phyloP scores from a whole-genome alignment of 768 basidiomycete genomes.

The Suillus subalutaceus region DNA sequence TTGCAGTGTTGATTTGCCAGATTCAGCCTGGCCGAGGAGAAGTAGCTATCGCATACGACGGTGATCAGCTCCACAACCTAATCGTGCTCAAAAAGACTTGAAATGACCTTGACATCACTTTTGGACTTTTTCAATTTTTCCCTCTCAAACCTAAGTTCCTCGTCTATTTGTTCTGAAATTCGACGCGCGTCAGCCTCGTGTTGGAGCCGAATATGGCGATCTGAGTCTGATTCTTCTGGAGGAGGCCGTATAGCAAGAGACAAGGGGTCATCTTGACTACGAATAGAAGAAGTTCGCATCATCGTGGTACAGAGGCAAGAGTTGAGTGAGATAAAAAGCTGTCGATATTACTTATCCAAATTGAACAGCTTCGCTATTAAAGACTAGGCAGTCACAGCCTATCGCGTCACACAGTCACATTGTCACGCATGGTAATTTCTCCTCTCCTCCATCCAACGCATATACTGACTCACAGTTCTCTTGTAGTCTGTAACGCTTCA shows the following conservation, averaged over 20 bases:
- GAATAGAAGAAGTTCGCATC: slow-evolving; percentile 72
- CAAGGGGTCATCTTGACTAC: slow-evolving; percentile 79
- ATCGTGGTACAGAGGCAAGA: slow-evolving; percentile 40
- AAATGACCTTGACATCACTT: slow-evolving; percentile 72
- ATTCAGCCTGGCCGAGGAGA: slow-evolving; percentile 80
- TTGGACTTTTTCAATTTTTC: slow-evolving; percentile 65
- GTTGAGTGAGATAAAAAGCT: slow-evolving; percentile 23
- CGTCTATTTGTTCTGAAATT: slow-evolving; percentile 81
- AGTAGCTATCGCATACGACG: slow-evolving; percentile 48
- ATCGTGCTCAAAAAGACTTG: neutral
- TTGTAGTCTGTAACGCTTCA: slow-evolving; percentile 90
- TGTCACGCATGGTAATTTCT: slow-evolving; percentile 28
- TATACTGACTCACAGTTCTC: slow-evolving; percentile 13
- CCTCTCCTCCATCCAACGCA: slow-evolving; percentile 26
- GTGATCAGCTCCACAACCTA: slow-evolving; percentile 24
- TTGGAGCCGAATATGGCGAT: slow-evolving; percentile 62
- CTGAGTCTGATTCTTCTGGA: slow-evolving; percentile 61
- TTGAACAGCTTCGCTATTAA: neutral
- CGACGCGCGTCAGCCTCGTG: slow-evolving; percentile 75
- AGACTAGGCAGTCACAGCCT: slow-evolving; percentile 27
- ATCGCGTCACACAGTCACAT: slow-evolving; percentile 23
- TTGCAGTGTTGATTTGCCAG: slow-evolving; percentile 76
- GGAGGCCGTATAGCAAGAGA: slow-evolving; percentile 68
- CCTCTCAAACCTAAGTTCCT: slow-evolving; percentile 71
- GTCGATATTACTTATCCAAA: slow-evolving; percentile 14